These are phyloP conservation scores for Trifolium dubium DNA, from an alignment of 306 rosid species.

Conservation along the genomic window DNA sequence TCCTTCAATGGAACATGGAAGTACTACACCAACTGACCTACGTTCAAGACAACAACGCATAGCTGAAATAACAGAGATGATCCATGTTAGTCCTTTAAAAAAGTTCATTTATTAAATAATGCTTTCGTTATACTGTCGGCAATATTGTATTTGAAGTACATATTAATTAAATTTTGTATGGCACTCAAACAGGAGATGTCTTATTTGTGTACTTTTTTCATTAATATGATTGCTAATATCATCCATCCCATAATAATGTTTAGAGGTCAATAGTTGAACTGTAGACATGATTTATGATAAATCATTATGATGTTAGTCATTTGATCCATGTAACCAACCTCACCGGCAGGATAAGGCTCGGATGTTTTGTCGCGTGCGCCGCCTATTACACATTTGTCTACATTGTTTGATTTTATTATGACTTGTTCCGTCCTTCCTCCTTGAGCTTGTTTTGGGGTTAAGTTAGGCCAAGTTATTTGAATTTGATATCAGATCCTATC, in stretches of 20 bases:
- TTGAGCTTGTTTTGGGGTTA: too few relatives aligned
- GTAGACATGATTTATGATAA: not conserved
- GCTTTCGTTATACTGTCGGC: slow-evolving; percentile 29
- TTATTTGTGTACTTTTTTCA: not conserved
- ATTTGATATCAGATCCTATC: too few relatives aligned
- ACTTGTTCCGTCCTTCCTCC: too few relatives aligned
- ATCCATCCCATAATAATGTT: not conserved
- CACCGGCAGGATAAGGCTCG: not conserved
- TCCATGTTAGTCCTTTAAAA: slow-evolving; percentile 76
- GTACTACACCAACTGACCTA: slow-evolving; percentile 57
- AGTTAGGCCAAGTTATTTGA: too few relatives aligned
- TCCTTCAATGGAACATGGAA: slow-evolving; percentile 50
- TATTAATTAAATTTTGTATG: slow-evolving; percentile 9
- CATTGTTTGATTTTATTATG: not conserved
- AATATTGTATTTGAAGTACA: slow-evolving; percentile 2
- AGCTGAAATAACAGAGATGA: slow-evolving; percentile 98
- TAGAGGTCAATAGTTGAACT: not conserved
- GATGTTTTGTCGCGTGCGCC: not conserved
- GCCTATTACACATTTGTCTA: not conserved
- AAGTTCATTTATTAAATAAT: slow-evolving; percentile 33
- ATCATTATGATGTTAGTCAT: not conserved
- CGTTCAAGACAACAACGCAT: slow-evolving; percentile 84
- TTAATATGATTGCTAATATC: not conserved
- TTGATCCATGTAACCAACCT: not conserved
- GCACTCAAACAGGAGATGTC: slow-evolving; percentile 7